These are phyloP conservation scores for Pilasporangium apinafurcum DNA, from an alignment of 352 stramenopile species.

Conservation along the genomic window DNA sequence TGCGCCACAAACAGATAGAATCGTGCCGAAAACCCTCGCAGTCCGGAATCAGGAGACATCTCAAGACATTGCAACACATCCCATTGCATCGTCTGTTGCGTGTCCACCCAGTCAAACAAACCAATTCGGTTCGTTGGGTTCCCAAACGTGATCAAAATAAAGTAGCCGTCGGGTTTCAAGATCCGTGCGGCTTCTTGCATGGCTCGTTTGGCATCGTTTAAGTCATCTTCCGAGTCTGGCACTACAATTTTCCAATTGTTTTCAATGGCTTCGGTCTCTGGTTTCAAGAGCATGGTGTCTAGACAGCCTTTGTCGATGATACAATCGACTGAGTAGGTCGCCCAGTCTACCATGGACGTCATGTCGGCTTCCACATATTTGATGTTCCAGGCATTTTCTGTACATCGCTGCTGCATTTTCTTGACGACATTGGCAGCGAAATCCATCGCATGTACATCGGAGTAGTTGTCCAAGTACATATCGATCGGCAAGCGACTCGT, in stretches of 20 bases:
- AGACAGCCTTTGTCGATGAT: slow-evolving; percentile 55
- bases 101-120: slow-evolving; percentile 37
- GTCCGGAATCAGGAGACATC: slow-evolving; percentile 24
- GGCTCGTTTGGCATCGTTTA: slow-evolving; percentile 20
- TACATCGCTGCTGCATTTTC: slow-evolving; percentile 31
- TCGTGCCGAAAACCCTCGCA: slow-evolving; percentile 25
- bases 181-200: slow-evolving; percentile 40
- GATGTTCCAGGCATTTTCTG: slow-evolving; percentile 24
- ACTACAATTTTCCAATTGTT: slow-evolving; percentile 38
- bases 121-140: slow-evolving; percentile 42
- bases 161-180: slow-evolving; percentile 22
- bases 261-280: slow-evolving; percentile 30
- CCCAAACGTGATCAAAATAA: slow-evolving; percentile 44
- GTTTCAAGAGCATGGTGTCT: slow-evolving; percentile 48
- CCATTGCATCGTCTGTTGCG: slow-evolving; percentile 20
- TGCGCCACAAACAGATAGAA: slow-evolving; percentile 48
- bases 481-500: slow-evolving; percentile 43
- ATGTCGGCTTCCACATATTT: slow-evolving; percentile 35
- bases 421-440: slow-evolving; percentile 45
- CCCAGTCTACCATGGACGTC: slow-evolving; percentile 35
- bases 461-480: slow-evolving; percentile 36
- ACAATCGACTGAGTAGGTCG: slow-evolving; percentile 25
- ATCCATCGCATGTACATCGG: slow-evolving; percentile 39
- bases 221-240: slow-evolving; percentile 28
- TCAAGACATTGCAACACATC: slow-evolving; percentile 48